Evolutionary conservation across 2,329 filamentous ascomycete species (phyloP), one percentile per base, ranked within the genome.

Genomic region (Aspergillus sp.): DNA sequence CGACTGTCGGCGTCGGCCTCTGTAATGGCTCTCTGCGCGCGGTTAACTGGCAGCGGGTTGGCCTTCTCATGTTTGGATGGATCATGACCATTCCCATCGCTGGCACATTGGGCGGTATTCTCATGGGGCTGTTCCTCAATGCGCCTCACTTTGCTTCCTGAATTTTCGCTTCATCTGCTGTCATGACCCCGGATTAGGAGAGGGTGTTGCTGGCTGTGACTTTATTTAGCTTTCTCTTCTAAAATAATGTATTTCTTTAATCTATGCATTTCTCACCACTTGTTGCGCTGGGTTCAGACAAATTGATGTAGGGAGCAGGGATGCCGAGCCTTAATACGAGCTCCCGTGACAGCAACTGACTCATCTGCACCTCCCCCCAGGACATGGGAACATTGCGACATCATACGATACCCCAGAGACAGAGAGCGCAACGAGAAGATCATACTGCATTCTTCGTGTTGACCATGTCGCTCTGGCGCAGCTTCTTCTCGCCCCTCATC

Each of bases 11-110:
- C 54, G 88, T 91, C 45, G 88, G 87, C 66, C 83, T 91, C 17
- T 90, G 87, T 79, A 91, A 90, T 68, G 87, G 87, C 31, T 85
- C 81, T 23, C 57, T 83, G 53, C 87, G 84, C 74, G 87, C 88
- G 1, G 84, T 91, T 63, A 91, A 91, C 80, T 91, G 80, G 75
- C 83, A 89, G 72, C 84, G 86, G 68, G 85, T 91, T 9, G 81
- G 79, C 40, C 81, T 89, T 6, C 69, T 91, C 54, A 61, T 88
- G 47, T 72, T 88, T 50, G 84, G 83, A 0, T 91, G 88, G 85
- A 78, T 88, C 64, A 72, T 78, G 63, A 88, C 83, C 2, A 84
- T 88, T 42, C 85, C 83, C 23, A 77, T 86, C 57, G 83, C 83
- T 5, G 83, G 82, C 16, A 82, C 78, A 3, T 64, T 86, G 7